Evolutionary conservation across 495 filamentous ascomycete species (phyloP).

Genomic region (Penicillium odoratum): DNA sequence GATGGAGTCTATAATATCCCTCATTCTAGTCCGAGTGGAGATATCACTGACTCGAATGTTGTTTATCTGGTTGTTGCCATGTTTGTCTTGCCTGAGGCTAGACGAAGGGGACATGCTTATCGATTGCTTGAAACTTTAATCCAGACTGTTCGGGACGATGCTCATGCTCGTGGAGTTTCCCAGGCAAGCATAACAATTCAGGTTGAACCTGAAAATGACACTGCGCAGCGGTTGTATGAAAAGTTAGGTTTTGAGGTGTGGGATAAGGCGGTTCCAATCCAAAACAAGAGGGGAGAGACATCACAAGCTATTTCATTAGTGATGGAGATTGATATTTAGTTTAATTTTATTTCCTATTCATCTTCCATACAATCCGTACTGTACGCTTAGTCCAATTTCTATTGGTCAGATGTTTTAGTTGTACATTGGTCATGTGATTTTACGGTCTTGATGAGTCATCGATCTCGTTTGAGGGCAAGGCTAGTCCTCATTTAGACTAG

Average conservation of each 20-base stretch:
- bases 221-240: constrained; percentile 45
- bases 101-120: constrained; percentile 43
- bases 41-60: constrained; percentile 24
- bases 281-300: not conserved
- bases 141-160: constrained; percentile 26
- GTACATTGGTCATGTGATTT: constrained; percentile 4
- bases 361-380: too few relatives aligned
- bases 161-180: constrained; percentile 15
- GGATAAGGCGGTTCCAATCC: constrained; percentile 22
- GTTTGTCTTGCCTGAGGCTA: constrained; percentile 45
- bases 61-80: constrained; percentile 34
- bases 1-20: constrained; percentile 8
- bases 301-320: constrained; percentile 7
- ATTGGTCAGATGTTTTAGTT: too few relatives aligned
- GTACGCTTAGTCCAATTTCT: too few relatives aligned
- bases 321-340: not conserved
- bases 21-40: constrained; percentile 10
- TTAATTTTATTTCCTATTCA: not conserved
- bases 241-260: constrained; percentile 42
- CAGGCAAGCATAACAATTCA: constrained; percentile 32
- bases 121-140: constrained; percentile 39
- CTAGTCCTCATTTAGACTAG: constrained; percentile 36
- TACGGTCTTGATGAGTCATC: constrained; percentile 20
- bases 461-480: constrained; percentile 35
- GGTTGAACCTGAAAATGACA: constrained; percentile 38